These are phyloP conservation scores for Microbotryum scabiosae DNA, from an alignment of 1,284 basidiomycete species.

Conservation along the genomic window DNA sequence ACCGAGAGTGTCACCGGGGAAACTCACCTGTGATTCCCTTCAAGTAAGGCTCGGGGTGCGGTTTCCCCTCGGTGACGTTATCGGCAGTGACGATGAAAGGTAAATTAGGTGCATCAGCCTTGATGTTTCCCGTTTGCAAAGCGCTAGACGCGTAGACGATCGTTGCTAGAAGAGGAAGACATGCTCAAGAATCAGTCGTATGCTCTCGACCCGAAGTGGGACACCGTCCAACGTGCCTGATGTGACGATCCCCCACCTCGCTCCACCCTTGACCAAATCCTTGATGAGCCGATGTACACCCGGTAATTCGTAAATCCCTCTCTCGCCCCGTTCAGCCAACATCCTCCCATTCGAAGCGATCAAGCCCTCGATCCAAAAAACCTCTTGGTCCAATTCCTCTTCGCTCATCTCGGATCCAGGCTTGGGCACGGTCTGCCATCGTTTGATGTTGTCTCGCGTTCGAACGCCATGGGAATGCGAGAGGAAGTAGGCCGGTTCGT, in stretches of 20 bases:
- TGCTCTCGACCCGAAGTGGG: background rate
- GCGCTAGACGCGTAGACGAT: slow-evolving; percentile 29
- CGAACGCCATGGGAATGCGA: slow-evolving; percentile 27
- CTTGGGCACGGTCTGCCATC: slow-evolving; percentile 22
- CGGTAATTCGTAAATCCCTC: slow-evolving; percentile 18
- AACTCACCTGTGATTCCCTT: slow-evolving; percentile 41
- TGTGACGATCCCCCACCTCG: slow-evolving; percentile 31
- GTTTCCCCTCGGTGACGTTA: slow-evolving; percentile 66
- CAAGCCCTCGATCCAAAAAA: slow-evolving; percentile 21
- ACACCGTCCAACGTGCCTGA: slow-evolving; percentile 15
- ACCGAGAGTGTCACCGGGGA: background rate
- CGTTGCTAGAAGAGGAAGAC: slow-evolving; percentile 15
- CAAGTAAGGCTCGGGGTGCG: slow-evolving; percentile 68
- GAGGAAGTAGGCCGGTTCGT: slow-evolving; percentile 23
- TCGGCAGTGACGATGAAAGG: slow-evolving; percentile 57
- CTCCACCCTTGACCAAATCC: slow-evolving; percentile 13
- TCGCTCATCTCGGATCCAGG: slow-evolving; percentile 16
- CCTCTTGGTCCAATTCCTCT: slow-evolving; percentile 19
- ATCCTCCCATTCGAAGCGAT: slow-evolving; percentile 28
- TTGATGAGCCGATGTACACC: slow-evolving; percentile 9
- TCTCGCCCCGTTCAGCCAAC: slow-evolving; percentile 18
- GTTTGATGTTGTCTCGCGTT: slow-evolving; percentile 27
- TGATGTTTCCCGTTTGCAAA: slow-evolving; percentile 27
- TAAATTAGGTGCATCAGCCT: slow-evolving; percentile 6
- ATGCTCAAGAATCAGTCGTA: background rate